Evolutionary conservation across 208 protist genomes (phyloP), one percentile per base, ranked within the genome.

Genomic region (Crithidia sp.): DNA sequence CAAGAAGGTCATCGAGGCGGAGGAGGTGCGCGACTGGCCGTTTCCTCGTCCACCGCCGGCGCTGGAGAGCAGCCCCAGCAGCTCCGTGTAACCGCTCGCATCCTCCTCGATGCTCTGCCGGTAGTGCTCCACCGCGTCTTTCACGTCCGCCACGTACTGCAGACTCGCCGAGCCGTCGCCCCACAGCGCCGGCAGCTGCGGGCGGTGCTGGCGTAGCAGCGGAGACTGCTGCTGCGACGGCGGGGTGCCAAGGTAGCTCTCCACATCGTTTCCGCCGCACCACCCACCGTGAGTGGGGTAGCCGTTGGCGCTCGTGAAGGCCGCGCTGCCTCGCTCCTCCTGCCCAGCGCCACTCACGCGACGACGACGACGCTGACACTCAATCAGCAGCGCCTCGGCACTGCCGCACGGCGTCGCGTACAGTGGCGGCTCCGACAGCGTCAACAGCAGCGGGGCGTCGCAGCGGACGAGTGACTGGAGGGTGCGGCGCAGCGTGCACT

Each of bases 121-220:
- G 70, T 87, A 87, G 19, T 57, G 60, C 53, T 77, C 62, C 13
- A 88, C 67, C 4, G 73, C 76, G 43, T 85, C 79, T 54, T 71
- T 72, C 14, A 84, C 76, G 17, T 74, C 61, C 4, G 79, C 76
- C n/a, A 88, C 71, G 58, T 79, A 81, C 59, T 78, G 68, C 37
- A 88, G 56, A 28, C 73, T 78, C 7, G 71, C 50, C 9, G 71
- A 83, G 14, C 79, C 79, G 49, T 83, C 76, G 36, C 76, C 79
- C 83, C 83, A 88, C 61, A 88, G 59, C 55, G 75, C 72, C 49
- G 83, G 83, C 60, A 88, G 55, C 64, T 71, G 71, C 54, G 74
- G 74, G 2, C 39, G 67, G 16, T 73, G 53, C 53, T 53, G 67
- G 5, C 9, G 67, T 6, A 58, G 47, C 5, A 64, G 41, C 36